These are phyloP conservation scores for Crataegus laevigata DNA, from an alignment of 306 rosid species.

Conservation along the genomic window DNA sequence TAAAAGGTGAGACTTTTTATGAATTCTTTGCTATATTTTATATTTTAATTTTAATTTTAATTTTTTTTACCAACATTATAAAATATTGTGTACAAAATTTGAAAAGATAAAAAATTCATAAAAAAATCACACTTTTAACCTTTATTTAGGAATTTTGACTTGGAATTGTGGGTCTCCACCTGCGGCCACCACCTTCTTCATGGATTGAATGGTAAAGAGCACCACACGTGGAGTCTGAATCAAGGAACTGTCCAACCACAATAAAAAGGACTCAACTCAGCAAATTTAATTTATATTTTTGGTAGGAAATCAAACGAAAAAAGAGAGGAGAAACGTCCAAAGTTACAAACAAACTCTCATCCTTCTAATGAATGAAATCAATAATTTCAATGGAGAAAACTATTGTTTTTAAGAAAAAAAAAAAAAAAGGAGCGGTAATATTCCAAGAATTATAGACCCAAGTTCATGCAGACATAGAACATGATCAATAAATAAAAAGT, in stretches of 20 bases:
- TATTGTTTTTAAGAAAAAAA: too few species aligned
- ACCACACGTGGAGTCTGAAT: constrained; percentile 81
- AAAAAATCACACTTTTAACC: too few species aligned
- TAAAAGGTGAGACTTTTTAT: too few species aligned
- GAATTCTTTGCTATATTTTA: fast-evolving
- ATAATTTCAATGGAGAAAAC: neutral
- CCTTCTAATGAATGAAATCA: neutral
- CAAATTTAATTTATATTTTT: neutral
- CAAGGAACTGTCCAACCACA: constrained; percentile 73
- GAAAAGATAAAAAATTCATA: fast-evolving
- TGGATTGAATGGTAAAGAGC: constrained; percentile 69
- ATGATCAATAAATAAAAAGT: too few species aligned
- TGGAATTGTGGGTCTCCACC: constrained; percentile 53
- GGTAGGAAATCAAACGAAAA: neutral
- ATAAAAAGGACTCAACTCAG: constrained; percentile 27
- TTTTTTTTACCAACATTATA: fast-evolving
- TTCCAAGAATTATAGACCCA: neutral
- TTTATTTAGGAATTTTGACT: constrained; percentile 23
- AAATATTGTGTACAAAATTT: too few species aligned
- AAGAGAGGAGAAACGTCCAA: neutral
- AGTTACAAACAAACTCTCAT: constrained; percentile 5
- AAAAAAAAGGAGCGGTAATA: neutral
- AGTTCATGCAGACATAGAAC: neutral
- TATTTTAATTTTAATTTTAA: too few species aligned
- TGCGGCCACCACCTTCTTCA: constrained; percentile 54